A percentile compares a stretch with the other conserved stretches of the same genome.
These are phyloP conservation scores for Ceriops tagal DNA, from an alignment of 345 rosid genomes.

Conservation along the genomic window DNA sequence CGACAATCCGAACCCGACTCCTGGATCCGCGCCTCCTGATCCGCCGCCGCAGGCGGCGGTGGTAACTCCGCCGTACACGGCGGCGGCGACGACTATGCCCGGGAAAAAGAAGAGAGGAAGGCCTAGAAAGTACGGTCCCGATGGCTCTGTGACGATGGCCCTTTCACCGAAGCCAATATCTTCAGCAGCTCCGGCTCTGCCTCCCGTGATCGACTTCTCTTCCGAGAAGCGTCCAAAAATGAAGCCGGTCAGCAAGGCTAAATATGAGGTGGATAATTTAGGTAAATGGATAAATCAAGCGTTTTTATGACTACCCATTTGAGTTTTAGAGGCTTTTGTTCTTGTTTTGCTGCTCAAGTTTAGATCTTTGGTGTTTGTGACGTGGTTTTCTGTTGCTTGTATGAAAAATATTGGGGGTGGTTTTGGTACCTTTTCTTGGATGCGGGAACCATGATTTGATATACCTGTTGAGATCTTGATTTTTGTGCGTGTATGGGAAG, in stretches of 20 bases:
- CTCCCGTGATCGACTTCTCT: constrained; percentile 90
- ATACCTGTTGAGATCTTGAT: constrained; percentile 31
- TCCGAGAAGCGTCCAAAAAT: constrained; percentile 65
- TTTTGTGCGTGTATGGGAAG: constrained; percentile 13
- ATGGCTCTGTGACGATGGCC: constrained; percentile 57
- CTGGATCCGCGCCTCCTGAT: constrained; percentile 37
- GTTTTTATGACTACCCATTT: not conserved
- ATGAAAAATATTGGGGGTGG: constrained; percentile 12
- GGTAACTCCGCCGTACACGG: constrained; percentile 20
- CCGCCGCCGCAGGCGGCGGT: constrained; percentile 29
- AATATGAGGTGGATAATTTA: constrained; percentile 60
- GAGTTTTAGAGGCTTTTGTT: not conserved
- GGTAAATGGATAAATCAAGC: constrained; percentile 36
- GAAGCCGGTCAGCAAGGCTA: constrained; percentile 65
- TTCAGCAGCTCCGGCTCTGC: constrained; percentile 61
- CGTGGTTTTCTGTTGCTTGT: constrained; percentile 15
- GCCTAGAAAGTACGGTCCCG: constrained; percentile 89
- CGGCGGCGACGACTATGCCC: constrained; percentile 29
- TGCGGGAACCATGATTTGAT: constrained; percentile 52
- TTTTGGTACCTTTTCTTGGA: constrained; percentile 17
- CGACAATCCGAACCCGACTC: constrained; percentile 39
- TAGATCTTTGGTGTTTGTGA: constrained; percentile 13
- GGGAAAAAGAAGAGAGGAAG: constrained; percentile 90
- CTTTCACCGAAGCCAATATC: constrained; percentile 93
- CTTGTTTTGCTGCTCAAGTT: not conserved